These are phyloP conservation scores for Zygoascus meyerae DNA, from an alignment of 1,139 yeast species.

Conservation along the genomic window DNA sequence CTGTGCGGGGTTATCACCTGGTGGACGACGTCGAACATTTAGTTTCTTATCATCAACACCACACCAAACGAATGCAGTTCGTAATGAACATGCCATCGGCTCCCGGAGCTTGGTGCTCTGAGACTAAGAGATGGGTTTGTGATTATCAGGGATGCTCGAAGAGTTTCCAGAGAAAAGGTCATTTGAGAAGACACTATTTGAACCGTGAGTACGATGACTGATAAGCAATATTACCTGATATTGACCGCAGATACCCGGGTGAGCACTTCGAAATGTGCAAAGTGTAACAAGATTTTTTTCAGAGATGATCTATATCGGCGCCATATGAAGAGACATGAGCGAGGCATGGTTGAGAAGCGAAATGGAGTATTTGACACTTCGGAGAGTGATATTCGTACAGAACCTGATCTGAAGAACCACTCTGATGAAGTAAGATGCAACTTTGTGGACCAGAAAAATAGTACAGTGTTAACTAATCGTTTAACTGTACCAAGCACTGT, in stretches of 20 bases:
- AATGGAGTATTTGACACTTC: no score
- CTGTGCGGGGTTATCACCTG: no score
- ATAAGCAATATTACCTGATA: not conserved
- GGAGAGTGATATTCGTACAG: not conserved
- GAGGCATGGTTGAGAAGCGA: not conserved
- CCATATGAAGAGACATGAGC: conserved; percentile 15
- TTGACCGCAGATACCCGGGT: conserved; percentile 15
- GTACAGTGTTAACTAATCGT: not conserved
- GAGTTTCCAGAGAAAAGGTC: conserved; percentile 22
- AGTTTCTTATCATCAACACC: no score
- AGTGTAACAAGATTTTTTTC: conserved; percentile 18
- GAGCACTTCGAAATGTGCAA: conserved; percentile 15
- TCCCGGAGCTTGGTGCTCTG: not conserved
- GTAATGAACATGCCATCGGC: not conserved
- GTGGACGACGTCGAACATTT: no score
- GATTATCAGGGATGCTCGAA: conserved; percentile 19
- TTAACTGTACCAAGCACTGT: not conserved
- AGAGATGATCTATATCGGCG: conserved; percentile 19
- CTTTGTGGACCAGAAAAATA: not conserved
- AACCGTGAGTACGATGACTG: conserved; percentile 16
- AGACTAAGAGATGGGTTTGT: not conserved
- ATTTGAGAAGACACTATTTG: conserved; percentile 20
- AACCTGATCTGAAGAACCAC: not conserved
- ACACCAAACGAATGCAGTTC: no score
- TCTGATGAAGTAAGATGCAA: not conserved